Conservation (phyloP, 176 grass and related monocot species). For the Oryza glaberrima region DNA sequence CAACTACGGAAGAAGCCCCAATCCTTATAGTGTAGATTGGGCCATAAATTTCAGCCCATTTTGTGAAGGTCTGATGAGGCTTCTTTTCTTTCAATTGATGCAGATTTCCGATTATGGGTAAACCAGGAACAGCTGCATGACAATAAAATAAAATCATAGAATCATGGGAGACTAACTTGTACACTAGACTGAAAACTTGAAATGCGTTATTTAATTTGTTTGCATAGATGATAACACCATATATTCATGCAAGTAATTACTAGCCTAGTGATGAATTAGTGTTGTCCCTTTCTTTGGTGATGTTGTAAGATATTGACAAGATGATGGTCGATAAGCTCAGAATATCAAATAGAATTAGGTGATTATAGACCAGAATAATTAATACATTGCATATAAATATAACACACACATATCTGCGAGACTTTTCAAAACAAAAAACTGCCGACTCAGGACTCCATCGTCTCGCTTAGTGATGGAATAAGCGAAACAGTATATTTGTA, state of each 20-base stretch:
- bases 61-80: slow-evolving; percentile 75
- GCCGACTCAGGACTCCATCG: no score
- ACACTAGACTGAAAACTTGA: not conserved
- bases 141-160: slow-evolving; percentile 8
- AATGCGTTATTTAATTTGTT: not conserved
- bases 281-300: no score
- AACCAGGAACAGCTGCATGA: slow-evolving; percentile 76
- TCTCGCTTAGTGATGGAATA: no score
- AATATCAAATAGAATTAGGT: not conserved
- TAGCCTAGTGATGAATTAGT: not conserved
- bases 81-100: slow-evolving; percentile 90
- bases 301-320: no score
- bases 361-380: not conserved
- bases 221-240: not conserved
- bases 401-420: not conserved
- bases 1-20: slow-evolving; percentile 64
- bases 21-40: slow-evolving; percentile 81
- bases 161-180: not conserved
- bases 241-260: slow-evolving; percentile 4
- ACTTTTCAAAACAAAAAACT: no score
- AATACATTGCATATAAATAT: not conserved
- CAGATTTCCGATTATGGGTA: slow-evolving; percentile 84
- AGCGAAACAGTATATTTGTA: no score
- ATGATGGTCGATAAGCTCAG: not conserved
- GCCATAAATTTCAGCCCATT: slow-evolving; percentile 80